Evolutionary conservation across 306 rosid genomes (phyloP).

Genomic region (Abrus pulchellus): DNA sequence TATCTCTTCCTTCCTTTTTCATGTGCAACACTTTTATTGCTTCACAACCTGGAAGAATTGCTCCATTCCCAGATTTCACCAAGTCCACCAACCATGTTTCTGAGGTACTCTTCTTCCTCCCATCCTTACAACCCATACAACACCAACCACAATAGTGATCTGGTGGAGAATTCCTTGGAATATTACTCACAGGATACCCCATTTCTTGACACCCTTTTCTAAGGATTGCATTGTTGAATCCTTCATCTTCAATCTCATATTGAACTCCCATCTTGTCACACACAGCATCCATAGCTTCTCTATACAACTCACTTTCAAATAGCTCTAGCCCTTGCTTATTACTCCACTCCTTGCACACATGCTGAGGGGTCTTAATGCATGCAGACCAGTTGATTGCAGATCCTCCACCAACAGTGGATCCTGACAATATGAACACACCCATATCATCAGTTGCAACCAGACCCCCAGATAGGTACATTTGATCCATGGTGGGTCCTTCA

Average conservation of each 20-base stretch:
- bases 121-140: conserved; percentile 80
- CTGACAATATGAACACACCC: conserved; percentile 65
- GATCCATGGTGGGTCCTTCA: conserved; percentile 78
- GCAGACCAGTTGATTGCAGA: conserved; percentile 87
- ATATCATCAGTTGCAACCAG: conserved; percentile 71
- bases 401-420: conserved; percentile 91
- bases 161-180: conserved; percentile 73
- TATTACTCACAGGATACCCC: conserved; percentile 68
- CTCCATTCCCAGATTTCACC: conserved; percentile 80
- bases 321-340: conserved; percentile 56
- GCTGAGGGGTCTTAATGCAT: conserved; percentile 67
- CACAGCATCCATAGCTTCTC: conserved; percentile 73
- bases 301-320: conserved; percentile 71
- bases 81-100: conserved; percentile 92
- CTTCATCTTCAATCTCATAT: conserved; percentile 68
- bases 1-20: conserved; percentile 54
- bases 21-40: conserved; percentile 65
- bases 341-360: conserved; percentile 77
- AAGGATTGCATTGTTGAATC: conserved; percentile 76
- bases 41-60: conserved; percentile 70
- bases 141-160: conserved; percentile 96
- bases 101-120: conserved; percentile 74
- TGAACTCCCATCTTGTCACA: conserved; percentile 81
- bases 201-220: conserved; percentile 82
- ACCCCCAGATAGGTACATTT: conserved; percentile 74